Base-by-base conservation (phyloP, 495 filamentous ascomycete species). In the Haplographium delicatum region DNA sequence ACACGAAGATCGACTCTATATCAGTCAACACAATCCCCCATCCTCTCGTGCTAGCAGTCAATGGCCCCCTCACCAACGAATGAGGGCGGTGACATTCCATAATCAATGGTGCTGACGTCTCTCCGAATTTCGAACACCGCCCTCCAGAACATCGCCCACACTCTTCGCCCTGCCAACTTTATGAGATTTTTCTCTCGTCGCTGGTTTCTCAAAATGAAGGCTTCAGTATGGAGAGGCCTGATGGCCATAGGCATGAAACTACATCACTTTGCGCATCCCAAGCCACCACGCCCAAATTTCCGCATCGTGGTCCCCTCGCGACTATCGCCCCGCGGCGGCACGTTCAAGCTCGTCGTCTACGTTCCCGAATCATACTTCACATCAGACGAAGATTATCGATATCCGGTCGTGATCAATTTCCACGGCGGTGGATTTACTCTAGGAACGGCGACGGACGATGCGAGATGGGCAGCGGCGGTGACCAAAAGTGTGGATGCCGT, bases 341-440 rank as follows among this genome's bases (percentile, higher is more conserved):
- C 69, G 7, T 78, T 94, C 46, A 65, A 67, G n/a, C 70, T 95
- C 6, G 75, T 84, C n/a, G 91, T 96, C 66, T 95, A 94, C 68
- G 76, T 83, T 1, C 89, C 89, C 0, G 62, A 71, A 11, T 73
- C 74, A 18, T 91, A 90, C 57, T 53, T 65, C 3, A 47, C 27
- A 35, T 39, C 28, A 6, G 64, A 72, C 19, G 70, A 72, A 11
- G 61, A 66, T n/a, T 62, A 68, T 38, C 50, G 54, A 15, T 61
- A 45, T 51, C 85, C 86, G 0, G 78, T 81, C 0, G 73, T 88
- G 5, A 73, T 90, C 53, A 88, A 89, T 53, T 86, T 85, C 62
- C 79, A 90, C 57, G 87, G 87, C 15, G 87, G 87, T 26, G 87
- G 86, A 1, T 91, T 90, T 58, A 89, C 83, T 0, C 61, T 91